Conservation (phyloP, 495 filamentous ascomycete species). For the Daldinia grandis region DNA sequence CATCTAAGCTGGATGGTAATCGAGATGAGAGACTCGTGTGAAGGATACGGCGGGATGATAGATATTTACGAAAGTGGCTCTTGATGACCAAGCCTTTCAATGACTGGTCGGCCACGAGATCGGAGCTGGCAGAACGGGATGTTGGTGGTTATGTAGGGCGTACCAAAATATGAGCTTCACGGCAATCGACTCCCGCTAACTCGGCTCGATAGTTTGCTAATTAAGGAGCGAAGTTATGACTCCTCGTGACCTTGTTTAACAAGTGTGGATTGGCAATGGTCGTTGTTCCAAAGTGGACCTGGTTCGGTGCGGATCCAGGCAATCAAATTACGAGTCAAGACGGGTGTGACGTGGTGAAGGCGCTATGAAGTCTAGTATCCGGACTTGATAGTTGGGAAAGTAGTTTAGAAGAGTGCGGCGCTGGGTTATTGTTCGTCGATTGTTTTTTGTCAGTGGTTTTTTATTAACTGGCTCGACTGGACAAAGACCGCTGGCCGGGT, state of each 20-base stretch:
- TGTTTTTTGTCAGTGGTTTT: constrained; percentile 39
- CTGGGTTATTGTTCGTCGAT: constrained; percentile 35
- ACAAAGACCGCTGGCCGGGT: constrained; percentile 34
- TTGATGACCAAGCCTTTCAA: constrained; percentile 34
- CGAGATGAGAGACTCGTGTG: constrained; percentile 37
- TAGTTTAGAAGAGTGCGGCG: constrained; percentile 25
- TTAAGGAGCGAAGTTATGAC: constrained; percentile 33
- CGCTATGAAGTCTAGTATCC: constrained; percentile 55
- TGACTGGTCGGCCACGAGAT: constrained; percentile 43
- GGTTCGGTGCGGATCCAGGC: constrained; percentile 36
- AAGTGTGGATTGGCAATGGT: constrained; percentile 25
- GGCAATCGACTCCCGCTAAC: constrained; percentile 30
- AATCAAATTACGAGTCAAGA: constrained; percentile 33
- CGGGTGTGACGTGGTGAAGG: constrained; percentile 54
- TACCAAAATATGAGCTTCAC: constrained; percentile 25
- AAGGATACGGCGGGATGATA: constrained; percentile 44
- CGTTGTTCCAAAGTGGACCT: constrained; percentile 38
- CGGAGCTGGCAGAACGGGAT: constrained; percentile 30
- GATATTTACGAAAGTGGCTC: constrained; percentile 28
- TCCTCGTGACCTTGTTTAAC: constrained; percentile 40
- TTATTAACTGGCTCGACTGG: constrained; percentile 37
- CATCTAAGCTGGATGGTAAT: constrained; percentile 29
- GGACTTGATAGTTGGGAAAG: constrained; percentile 37
- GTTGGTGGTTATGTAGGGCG: constrained; percentile 31
- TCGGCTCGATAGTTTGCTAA: constrained; percentile 33